phyloP scores from a whole-genome alignment of 345 rosid species.

The Cardamine resedifolia region DNA sequence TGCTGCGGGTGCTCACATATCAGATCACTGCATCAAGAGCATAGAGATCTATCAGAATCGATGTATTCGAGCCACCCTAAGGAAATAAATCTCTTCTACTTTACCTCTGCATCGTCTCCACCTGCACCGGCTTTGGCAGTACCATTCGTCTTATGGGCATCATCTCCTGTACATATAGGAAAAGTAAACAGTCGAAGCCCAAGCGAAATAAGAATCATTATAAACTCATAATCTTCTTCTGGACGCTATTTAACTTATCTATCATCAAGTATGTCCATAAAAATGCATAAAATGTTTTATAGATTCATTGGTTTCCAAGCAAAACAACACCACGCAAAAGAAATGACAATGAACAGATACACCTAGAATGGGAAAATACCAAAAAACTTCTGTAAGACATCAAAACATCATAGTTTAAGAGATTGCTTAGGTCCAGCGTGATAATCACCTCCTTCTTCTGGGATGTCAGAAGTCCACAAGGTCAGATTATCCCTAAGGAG shows the following conservation, averaged over 20 bases:
- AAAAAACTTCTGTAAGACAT: background rate
- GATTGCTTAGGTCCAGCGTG: conserved; percentile 1
- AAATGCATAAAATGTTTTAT: conserved; percentile 6
- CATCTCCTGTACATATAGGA: conserved; percentile 39
- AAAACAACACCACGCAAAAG: background rate
- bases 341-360: background rate
- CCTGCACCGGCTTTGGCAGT: conserved; percentile 46
- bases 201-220: background rate
- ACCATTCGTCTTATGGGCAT: conserved; percentile 47
- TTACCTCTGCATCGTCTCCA: conserved; percentile 41
- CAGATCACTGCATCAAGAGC: conserved; percentile 27
- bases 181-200: background rate
- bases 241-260: conserved; percentile 14
- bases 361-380: background rate
- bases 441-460: conserved; percentile 65
- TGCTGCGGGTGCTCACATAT: conserved; percentile 26
- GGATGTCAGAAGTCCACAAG: conserved; percentile 72
- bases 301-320: background rate
- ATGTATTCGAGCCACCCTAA: background rate
- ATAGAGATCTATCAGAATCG: conserved; percentile 12
- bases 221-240: background rate
- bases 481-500: conserved; percentile 75
- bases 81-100: background rate
- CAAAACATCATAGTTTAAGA: conserved; percentile 5
- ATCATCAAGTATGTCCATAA: conserved; percentile 3